phyloP scores from a whole-genome alignment of 305 asterid species.

The Ruellia speciosa region DNA sequence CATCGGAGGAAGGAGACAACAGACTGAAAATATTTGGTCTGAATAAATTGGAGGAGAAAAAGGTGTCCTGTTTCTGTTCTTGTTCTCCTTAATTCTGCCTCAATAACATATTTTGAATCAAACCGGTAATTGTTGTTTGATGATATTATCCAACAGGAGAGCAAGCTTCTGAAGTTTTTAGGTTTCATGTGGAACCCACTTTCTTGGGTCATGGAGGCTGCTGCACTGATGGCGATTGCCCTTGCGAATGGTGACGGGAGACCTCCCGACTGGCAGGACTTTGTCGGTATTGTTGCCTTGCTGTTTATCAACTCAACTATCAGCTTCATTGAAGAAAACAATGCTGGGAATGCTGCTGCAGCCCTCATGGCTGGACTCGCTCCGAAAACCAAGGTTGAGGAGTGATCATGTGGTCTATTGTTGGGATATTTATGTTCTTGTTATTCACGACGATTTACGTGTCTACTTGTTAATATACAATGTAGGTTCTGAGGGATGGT shows the following conservation, averaged over 20 bases:
- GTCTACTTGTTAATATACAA: background rate
- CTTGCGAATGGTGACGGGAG: constrained; percentile 46
- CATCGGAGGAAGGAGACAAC: constrained; percentile 43
- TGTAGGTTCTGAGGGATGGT: constrained; percentile 42
- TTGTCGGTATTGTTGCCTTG: constrained; percentile 44
- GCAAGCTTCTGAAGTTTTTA: constrained; percentile 52
- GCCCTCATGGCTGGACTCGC: constrained; percentile 66
- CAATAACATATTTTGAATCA: background rate
- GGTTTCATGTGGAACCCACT: constrained; percentile 67
- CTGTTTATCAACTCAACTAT: constrained; percentile 51
- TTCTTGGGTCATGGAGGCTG: constrained; percentile 70
- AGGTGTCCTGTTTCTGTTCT: constrained; percentile 22
- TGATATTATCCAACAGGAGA: constrained; percentile 30
- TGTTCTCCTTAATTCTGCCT: background rate
- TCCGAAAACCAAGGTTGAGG: constrained; percentile 43
- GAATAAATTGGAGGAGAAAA: constrained; percentile 52
- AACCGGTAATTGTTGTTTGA: constrained; percentile 9
- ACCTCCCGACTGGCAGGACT: constrained; percentile 62
- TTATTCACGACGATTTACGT: background rate
- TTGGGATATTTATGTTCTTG: background rate
- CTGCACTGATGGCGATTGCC: constrained; percentile 53
- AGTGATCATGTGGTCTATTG: background rate
- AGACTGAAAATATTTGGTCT: constrained; percentile 44
- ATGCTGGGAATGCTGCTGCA: constrained; percentile 59
- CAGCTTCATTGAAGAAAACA: constrained; percentile 58